Conservation (phyloP, 345 rosid genomes). For the Murraya paniculata region DNA sequence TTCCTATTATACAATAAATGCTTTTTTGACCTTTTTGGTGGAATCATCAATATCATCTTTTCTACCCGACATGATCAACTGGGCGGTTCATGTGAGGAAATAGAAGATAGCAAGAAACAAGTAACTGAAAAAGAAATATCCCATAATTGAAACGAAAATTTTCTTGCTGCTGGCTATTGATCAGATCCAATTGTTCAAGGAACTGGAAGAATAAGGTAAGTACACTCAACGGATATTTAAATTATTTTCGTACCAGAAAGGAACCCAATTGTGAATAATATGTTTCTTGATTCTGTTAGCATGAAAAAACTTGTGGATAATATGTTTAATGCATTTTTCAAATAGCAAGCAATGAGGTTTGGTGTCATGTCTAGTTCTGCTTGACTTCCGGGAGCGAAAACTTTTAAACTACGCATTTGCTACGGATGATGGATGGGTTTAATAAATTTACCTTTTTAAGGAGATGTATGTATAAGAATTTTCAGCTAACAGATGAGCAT, state of each 20-base stretch:
- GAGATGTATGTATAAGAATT: too few species aligned
- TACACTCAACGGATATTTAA: background rate
- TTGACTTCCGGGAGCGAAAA: conserved; percentile 31
- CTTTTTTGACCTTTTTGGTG: conserved; percentile 6
- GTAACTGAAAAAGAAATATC: too few species aligned
- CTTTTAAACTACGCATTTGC: background rate
- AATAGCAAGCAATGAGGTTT: conserved; percentile 17
- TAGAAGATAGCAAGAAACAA: background rate
- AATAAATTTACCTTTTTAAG: background rate
- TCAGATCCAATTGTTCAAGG: background rate
- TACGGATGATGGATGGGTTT: background rate
- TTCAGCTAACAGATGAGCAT: conserved; percentile 4
- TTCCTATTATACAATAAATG: conserved; percentile 15
- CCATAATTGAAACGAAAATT: background rate
- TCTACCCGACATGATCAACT: background rate
- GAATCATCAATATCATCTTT: conserved; percentile 1
- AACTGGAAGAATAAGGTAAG: conserved; percentile 3
- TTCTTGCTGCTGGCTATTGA: background rate
- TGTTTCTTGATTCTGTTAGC: background rate
- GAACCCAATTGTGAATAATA: background rate
- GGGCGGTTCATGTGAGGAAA: background rate
- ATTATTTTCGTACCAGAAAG: background rate
- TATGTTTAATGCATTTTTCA: background rate
- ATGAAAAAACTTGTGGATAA: background rate
- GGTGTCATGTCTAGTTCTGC: conserved; percentile 42